These are phyloP conservation scores for Panicum virgatum DNA, from an alignment of 202 grass and related monocot species.

Conservation along the genomic window DNA sequence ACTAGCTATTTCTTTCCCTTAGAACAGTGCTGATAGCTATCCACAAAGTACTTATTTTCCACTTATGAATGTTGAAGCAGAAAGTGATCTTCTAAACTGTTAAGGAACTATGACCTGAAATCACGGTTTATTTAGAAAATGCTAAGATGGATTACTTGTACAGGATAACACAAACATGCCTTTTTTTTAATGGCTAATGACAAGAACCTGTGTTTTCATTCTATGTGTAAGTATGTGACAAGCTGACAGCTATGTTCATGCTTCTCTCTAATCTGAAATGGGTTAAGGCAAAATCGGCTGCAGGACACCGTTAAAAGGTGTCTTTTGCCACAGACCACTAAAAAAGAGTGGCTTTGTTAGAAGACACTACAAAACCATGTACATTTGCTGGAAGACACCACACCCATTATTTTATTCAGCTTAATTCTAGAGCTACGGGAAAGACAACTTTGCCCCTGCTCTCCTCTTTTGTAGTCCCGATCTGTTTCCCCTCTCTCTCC, in stretches of 20 bases:
- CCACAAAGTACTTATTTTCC: not conserved
- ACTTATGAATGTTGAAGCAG: conserved; percentile 3
- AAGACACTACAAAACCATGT: too few species aligned
- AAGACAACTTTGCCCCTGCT: too few species aligned
- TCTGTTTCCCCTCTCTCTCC: too few species aligned
- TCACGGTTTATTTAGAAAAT: not conserved
- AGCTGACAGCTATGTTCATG: not conserved
- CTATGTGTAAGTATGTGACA: not conserved
- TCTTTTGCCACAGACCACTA: too few species aligned
- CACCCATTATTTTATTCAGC: too few species aligned
- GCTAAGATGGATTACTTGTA: conserved; percentile 1
- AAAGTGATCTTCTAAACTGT: conserved; percentile 3
- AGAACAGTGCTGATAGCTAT: too few species aligned
- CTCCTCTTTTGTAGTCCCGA: too few species aligned
- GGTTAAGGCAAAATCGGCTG: not conserved
- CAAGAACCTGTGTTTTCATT: not conserved
- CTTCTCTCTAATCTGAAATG: not conserved
- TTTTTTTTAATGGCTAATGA: not conserved
- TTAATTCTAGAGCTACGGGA: too few species aligned
- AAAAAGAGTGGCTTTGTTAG: too few species aligned
- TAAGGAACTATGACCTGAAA: not conserved
- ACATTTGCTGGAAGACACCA: too few species aligned
- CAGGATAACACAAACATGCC: not conserved
- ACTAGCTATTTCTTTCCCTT: too few species aligned
- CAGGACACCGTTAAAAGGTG: too few species aligned